phyloP scores from a whole-genome alignment of 192 early-diverging fungal species.

The Linnemannia hyalina region DNA sequence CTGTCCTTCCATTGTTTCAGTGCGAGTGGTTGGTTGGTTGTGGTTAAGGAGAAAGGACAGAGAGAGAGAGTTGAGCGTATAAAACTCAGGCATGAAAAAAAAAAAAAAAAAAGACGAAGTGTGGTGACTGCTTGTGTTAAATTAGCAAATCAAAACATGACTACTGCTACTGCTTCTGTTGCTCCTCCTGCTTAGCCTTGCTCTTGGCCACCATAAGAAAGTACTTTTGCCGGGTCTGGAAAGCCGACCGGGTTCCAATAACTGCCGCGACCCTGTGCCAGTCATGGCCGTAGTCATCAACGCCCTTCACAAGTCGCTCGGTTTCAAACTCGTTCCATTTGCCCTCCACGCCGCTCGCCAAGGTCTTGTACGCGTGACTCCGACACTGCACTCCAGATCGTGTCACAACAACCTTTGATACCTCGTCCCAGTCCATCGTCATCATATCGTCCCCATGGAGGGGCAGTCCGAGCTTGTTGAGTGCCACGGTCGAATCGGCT shows the following conservation, averaged over 20 bases:
- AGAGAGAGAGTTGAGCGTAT: neutral
- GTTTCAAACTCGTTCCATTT: neutral
- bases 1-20: neutral
- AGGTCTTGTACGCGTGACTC: slow-evolving; percentile 12
- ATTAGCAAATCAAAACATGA: neutral
- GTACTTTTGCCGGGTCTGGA: slow-evolving; percentile 19
- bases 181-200: neutral
- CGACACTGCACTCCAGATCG: slow-evolving; percentile 18
- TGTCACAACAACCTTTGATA: neutral
- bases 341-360: neutral
- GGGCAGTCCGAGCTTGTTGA: neutral
- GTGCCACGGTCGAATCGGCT: neutral
- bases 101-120: slow-evolving; percentile 14
- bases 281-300: neutral
- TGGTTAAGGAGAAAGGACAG: neutral
- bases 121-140: neutral
- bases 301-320: neutral
- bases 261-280: slow-evolving; percentile 12
- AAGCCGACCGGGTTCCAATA: slow-evolving; percentile 13
- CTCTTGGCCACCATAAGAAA: neutral
- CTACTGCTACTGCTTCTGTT: neutral
- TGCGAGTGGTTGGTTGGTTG: neutral
- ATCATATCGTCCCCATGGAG: neutral
- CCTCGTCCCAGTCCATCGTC: slow-evolving; percentile 7
- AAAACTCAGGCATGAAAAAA: neutral